Evolutionary conservation across 352 stramenopile species (phyloP).

Genomic region (Globisporangium spinosum): DNA sequence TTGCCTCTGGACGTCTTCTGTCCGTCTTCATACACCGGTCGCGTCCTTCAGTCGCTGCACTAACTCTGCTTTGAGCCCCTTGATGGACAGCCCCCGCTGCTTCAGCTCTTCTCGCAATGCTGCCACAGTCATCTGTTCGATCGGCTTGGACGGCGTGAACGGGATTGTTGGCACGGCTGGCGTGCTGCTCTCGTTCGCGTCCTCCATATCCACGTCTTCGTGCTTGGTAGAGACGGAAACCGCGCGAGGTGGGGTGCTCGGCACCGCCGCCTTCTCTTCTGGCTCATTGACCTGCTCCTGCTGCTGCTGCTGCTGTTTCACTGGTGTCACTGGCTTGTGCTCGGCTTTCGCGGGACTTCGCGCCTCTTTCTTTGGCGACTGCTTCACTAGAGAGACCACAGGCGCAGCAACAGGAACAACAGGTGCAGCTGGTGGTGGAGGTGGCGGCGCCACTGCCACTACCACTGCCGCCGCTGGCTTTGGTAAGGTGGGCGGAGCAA

Average conservation of each 20-base stretch:
- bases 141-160: constrained; percentile 66
- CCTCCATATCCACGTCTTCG: constrained; percentile 57
- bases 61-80: constrained; percentile 81
- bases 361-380: constrained; percentile 21
- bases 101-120: constrained; percentile 74
- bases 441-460: constrained; percentile 21
- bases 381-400: neutral
- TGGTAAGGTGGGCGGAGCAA: constrained; percentile 15
- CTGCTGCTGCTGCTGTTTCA: constrained; percentile 3
- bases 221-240: neutral
- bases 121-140: constrained; percentile 73
- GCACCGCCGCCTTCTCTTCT: constrained; percentile 3
- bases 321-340: neutral
- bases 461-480: constrained; percentile 17
- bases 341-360: constrained; percentile 17
- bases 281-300: constrained; percentile 20
- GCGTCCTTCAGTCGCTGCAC: constrained; percentile 79
- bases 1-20: neutral
- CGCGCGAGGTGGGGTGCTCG: constrained; percentile 14
- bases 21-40: constrained; percentile 14
- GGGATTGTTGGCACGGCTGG: constrained; percentile 23
- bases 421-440: constrained; percentile 21
- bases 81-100: constrained; percentile 66
- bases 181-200: constrained; percentile 12
- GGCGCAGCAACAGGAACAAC: constrained; percentile 1